Conservation (phyloP, 208 protist genomes). For the Crithidia thermophila region DNA sequence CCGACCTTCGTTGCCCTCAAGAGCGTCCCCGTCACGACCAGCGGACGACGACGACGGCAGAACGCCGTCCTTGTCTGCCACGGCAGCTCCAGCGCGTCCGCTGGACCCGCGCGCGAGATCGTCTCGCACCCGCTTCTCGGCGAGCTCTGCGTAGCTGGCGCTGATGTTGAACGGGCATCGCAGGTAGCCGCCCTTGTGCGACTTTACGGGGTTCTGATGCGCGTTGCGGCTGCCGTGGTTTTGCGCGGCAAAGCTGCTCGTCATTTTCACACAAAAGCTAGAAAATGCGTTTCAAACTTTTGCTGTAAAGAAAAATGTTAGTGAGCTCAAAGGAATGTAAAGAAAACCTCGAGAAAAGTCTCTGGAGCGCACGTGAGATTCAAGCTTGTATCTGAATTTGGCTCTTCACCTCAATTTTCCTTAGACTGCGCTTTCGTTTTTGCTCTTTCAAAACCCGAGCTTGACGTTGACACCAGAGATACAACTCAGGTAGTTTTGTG, state of each 20-base stretch:
- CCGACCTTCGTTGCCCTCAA: conserved; percentile 33
- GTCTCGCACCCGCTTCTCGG: conserved; percentile 45
- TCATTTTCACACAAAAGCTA: neutral
- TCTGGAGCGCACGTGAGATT: too few relatives aligned
- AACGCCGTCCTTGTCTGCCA: conserved; percentile 24
- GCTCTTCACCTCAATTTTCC: too few relatives aligned
- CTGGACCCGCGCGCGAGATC: conserved; percentile 13
- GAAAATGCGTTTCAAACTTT: neutral
- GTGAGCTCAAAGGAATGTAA: too few relatives aligned
- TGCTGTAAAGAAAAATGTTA: neutral
- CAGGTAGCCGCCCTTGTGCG: conserved; percentile 70
- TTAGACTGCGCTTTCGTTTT: too few relatives aligned
- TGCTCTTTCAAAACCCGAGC: too few relatives aligned
- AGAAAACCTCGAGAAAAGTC: too few relatives aligned
- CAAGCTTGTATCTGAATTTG: too few relatives aligned
- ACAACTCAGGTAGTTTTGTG: too few relatives aligned
- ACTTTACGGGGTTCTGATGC: conserved; percentile 49
- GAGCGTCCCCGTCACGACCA: neutral
- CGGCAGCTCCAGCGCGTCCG: neutral
- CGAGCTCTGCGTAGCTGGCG: conserved; percentile 45
- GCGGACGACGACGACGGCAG: neutral
- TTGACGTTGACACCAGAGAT: too few relatives aligned
- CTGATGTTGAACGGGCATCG: conserved; percentile 72
- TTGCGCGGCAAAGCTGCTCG: conserved; percentile 27
- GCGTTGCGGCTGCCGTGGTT: conserved; percentile 18